These are phyloP conservation scores for Sarcodon aspratus DNA, from an alignment of 768 basidiomycete genomes.

Conservation along the genomic window DNA sequence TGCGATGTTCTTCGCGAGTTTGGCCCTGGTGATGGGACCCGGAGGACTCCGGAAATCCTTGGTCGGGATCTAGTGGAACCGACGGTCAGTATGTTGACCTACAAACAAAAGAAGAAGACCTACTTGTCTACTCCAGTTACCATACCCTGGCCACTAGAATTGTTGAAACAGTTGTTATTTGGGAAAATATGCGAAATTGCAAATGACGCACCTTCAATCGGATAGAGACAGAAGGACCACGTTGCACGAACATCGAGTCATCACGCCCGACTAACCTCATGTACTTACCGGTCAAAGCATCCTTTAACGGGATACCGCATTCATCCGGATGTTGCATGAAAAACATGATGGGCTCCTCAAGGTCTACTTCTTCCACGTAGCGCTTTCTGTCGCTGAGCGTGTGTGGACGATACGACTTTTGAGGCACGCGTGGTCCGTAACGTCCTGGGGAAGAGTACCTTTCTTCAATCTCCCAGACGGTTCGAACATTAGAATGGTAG, in stretches of 20 bases:
- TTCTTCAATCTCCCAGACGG: conserved; percentile 8
- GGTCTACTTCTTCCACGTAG: conserved; percentile 59
- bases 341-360: conserved; percentile 59
- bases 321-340: conserved; percentile 38
- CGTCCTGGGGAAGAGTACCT: conserved; percentile 4
- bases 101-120: background rate
- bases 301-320: conserved; percentile 50
- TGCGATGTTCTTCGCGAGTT: conserved; percentile 71
- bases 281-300: conserved; percentile 52
- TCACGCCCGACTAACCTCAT: conserved; percentile 45
- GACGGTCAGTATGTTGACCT: too few relatives aligned
- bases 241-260: conserved; percentile 54
- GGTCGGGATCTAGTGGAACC: conserved; percentile 52
- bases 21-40: conserved; percentile 63
- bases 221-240: conserved; percentile 74
- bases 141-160: conserved; percentile 68
- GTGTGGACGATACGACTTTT: conserved; percentile 63
- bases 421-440: conserved; percentile 36
- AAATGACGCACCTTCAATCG: conserved; percentile 48
- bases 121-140: conserved; percentile 53
- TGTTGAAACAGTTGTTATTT: conserved; percentile 2
- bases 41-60: conserved; percentile 73
- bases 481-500: background rate
- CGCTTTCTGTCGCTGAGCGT: conserved; percentile 68
- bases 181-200: conserved; percentile 2